phyloP scores from a whole-genome alignment of 2,329 filamentous ascomycete species.

The Pseudogymnoascus sp. region DNA sequence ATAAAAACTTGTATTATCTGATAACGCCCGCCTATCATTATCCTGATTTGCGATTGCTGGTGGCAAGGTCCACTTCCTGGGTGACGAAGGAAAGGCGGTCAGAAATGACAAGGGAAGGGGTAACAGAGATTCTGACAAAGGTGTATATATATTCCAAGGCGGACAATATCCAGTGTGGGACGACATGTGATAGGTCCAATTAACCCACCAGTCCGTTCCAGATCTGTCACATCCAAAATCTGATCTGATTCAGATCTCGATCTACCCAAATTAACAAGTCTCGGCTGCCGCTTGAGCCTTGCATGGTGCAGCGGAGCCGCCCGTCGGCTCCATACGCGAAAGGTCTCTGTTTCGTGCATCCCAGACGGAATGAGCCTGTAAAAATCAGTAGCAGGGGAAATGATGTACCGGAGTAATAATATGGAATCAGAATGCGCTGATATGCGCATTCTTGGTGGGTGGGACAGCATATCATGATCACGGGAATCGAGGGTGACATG shows the following conservation, averaged over 20 bases:
- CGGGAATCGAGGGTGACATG: slow-evolving; percentile 3
- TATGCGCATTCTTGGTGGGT: background rate
- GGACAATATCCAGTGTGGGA: background rate
- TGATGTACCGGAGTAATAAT: background rate
- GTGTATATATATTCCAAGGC: background rate
- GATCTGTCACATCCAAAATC: slow-evolving; percentile 6
- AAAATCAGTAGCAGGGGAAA: background rate
- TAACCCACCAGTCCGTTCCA: background rate
- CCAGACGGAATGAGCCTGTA: background rate
- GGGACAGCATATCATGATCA: background rate
- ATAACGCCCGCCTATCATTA: background rate
- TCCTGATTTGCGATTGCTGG: background rate
- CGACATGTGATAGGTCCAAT: background rate
- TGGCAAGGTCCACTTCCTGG: background rate
- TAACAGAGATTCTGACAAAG: background rate
- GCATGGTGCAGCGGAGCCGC: slow-evolving; percentile 2
- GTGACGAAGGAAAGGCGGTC: slow-evolving; percentile 1
- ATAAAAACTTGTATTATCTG: background rate
- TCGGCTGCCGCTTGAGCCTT: background rate
- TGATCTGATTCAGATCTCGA: slow-evolving; percentile 6
- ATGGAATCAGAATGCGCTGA: background rate
- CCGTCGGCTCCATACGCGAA: slow-evolving; percentile 1
- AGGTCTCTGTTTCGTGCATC: background rate
- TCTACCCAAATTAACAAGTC: background rate
- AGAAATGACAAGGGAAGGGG: slow-evolving; percentile 4